Base-by-base conservation (phyloP, 2,329 filamentous ascomycete species). In the Helminthosporium solani region DNA sequence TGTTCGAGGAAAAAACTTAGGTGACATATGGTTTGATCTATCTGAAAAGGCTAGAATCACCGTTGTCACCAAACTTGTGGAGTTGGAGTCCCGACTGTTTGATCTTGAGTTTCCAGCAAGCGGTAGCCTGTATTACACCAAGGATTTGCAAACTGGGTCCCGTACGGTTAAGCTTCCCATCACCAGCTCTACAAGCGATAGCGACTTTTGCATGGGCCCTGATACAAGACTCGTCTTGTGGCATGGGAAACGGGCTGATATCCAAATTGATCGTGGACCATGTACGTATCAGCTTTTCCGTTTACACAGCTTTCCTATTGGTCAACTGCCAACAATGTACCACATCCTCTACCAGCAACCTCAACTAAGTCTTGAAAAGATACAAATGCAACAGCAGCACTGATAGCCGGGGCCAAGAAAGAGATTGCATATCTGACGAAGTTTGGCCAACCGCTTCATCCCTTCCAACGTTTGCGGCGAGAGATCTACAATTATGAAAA, bases 401-500 rank as follows among this genome's bases (percentile, higher is more conserved):
- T 70, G 37, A 46, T 50, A 40, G 57, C 62, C 42, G 65, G 63
- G 19, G 67, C 63, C 16, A 56, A 54, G 18, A 70, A 70, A 42
- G 67, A 70, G 42, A 57, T 60, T 28, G 49, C 47, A 14, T 69
- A 64, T 40, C 37, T 70, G 30, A 53, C 19, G 21, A 51, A 52
- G 14, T 61, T 59, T 37, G 66, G 66, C 20, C 55, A 47, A 25
- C 58, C 62, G 16, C 56, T 66, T 27, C 53, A 64, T 19, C 64
- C 66, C 3, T 64, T 67, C 30, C 52, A 66, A 47, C 64, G 58
- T 42, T 49, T 68, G 25, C 52, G 44, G 6, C 53, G 65, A 52
- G 66, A 70, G 40, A 57, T 58, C 7, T 67, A 64, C 53, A 52
- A 60, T 31, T 62, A 66, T 33, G 31, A 65, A 42, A 64, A 61